Evolutionary conservation across 306 rosid species (phyloP).

Genomic region (Trichosanthes truncata): DNA sequence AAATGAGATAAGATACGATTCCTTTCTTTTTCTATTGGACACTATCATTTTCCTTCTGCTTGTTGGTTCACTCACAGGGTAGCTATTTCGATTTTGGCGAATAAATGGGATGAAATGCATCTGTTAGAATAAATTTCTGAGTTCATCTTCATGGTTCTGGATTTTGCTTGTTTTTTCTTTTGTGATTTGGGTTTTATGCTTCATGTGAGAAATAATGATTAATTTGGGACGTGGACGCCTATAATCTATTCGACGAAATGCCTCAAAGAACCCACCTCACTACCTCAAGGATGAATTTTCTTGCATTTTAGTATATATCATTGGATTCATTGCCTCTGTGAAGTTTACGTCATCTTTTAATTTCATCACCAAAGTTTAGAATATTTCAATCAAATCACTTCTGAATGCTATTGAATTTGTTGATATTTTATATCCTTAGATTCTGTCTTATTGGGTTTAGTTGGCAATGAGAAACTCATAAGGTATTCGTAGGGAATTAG

Average conservation of each 20-base stretch:
- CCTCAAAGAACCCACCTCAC: not conserved
- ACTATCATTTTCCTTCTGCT: not conserved
- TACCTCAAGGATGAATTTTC: not conserved
- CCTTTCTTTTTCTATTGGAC: not conserved
- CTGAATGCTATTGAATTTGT: not conserved
- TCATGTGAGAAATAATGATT: not conserved
- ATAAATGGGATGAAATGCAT: not conserved
- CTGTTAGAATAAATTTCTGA: not conserved
- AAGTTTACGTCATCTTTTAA: not conserved
- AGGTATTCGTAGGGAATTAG: not conserved
- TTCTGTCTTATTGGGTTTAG: not conserved
- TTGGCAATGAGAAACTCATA: not conserved
- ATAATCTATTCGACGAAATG: not conserved
- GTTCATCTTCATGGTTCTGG: not conserved
- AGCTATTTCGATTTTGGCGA: not conserved
- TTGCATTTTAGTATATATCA: not conserved
- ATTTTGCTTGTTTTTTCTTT: not conserved
- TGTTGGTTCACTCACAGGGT: not conserved
- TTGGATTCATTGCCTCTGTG: not conserved
- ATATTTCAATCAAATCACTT: not conserved
- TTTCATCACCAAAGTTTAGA: not conserved
- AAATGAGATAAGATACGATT: not conserved
- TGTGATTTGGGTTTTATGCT: not conserved
- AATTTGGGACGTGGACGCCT: not conserved
- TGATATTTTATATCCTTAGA: not conserved